Conservation (phyloP, 768 basidiomycete species). For the Chalciporus sphaerocephalus region DNA sequence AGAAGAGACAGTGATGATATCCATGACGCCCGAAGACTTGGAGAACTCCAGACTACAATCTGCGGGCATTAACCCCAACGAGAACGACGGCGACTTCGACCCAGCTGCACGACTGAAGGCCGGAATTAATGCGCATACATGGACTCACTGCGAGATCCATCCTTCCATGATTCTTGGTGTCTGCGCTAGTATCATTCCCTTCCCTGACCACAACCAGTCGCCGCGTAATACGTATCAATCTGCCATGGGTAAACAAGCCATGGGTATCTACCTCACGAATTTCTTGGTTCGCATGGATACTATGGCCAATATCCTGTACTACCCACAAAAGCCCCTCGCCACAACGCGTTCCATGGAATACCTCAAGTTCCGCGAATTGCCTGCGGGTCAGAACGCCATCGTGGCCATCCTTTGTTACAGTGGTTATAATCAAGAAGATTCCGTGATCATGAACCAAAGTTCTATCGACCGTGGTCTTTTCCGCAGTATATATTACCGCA, state of each 20-base stretch:
- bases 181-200: conserved; percentile 98
- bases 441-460: conserved; percentile 99
- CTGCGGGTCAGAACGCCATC: conserved; percentile 98
- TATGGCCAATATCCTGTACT: conserved; percentile 99
- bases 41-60: conserved; percentile 74
- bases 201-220: conserved; percentile 99
- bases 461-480: conserved; percentile 97
- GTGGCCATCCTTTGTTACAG: conserved; percentile 98
- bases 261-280: conserved; percentile 98
- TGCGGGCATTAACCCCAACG: conserved; percentile 51
- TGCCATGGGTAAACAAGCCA: conserved; percentile 99
- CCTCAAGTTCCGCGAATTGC: conserved; percentile 95
- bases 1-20: conserved; percentile 99
- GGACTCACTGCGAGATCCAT: conserved; percentile 99
- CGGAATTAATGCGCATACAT: conserved; percentile 79
- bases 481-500: conserved; percentile 97
- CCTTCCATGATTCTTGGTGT: conserved; percentile 99
- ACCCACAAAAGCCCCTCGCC: conserved; percentile 97
- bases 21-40: conserved; percentile 95
- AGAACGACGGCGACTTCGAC: conserved; percentile 72
- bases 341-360: conserved; percentile 99
- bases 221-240: conserved; percentile 99
- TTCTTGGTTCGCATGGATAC: conserved; percentile 99
- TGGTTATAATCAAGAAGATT: conserved; percentile 99
- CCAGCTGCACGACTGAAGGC: conserved; percentile 87